Conservation (phyloP, 345 rosid species). For the Nasturtium officinale region DNA sequence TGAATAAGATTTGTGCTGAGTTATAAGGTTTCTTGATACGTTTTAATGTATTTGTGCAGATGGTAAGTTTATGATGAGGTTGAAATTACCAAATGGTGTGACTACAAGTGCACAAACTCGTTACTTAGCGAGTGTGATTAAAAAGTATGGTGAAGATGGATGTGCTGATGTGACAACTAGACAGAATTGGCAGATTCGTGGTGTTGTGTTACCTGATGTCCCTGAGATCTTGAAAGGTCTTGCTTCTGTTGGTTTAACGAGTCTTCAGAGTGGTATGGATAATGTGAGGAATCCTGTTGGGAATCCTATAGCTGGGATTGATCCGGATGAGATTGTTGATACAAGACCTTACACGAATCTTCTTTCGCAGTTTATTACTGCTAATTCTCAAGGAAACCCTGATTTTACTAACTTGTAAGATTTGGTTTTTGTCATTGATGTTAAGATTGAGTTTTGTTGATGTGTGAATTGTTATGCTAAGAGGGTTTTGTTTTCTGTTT, state of each 20-base stretch:
- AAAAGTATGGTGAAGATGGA: conserved; percentile 89
- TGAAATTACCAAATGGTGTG: conserved; percentile 93
- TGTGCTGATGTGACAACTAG: conserved; percentile 93
- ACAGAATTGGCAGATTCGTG: conserved; percentile 98
- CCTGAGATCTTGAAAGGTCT: conserved; percentile 84
- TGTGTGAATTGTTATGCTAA: conserved; percentile 27
- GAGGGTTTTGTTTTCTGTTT: conserved; percentile 7
- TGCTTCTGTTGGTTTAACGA: conserved; percentile 76
- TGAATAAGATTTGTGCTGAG: not conserved
- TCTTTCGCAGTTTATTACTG: conserved; percentile 77
- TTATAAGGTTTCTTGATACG: not conserved
- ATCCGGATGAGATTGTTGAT: conserved; percentile 82
- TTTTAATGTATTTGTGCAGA: conserved; percentile 47
- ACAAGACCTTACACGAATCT: conserved; percentile 83
- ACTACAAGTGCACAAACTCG: conserved; percentile 88
- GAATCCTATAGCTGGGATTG: conserved; percentile 91
- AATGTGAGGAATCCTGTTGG: conserved; percentile 97
- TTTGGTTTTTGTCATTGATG: not conserved
- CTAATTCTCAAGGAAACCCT: conserved; percentile 72
- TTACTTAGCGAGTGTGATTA: conserved; percentile 82
- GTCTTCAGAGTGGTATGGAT: conserved; percentile 98
- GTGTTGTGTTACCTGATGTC: conserved; percentile 85
- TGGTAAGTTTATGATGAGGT: conserved; percentile 97
- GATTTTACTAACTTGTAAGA: conserved; percentile 78
- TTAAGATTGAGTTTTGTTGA: not conserved